These are phyloP conservation scores for Vinca minor DNA, from an alignment of 257 asterid species.

Conservation along the genomic window DNA sequence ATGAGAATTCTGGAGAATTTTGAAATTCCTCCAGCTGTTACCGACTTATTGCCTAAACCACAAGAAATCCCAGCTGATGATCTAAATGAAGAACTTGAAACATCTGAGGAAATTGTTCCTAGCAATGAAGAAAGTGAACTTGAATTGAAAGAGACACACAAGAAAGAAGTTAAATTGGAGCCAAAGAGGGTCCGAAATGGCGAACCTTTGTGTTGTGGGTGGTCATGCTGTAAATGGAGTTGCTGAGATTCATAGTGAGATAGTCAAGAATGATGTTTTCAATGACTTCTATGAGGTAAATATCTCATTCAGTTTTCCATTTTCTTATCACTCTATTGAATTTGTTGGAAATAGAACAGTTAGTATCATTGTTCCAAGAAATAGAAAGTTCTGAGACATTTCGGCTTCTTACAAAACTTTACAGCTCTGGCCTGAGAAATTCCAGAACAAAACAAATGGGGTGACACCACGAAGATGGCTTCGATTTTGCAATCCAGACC, in stretches of 20 bases:
- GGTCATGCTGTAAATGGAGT: constrained; percentile 92
- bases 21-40: constrained; percentile 53
- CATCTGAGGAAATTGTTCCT: constrained; percentile 16
- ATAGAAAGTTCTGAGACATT: constrained; percentile 14
- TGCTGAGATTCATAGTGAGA: constrained; percentile 81
- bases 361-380: constrained; percentile 1
- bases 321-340: background rate
- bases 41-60: constrained; percentile 28
- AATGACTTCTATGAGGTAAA: constrained; percentile 69
- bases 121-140: constrained; percentile 21
- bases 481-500: constrained; percentile 65
- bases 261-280: constrained; percentile 74
- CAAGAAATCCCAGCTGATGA: constrained; percentile 23
- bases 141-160: constrained; percentile 29
- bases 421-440: constrained; percentile 83
- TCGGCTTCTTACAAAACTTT: constrained; percentile 12
- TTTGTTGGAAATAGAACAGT: constrained; percentile 1
- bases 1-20: constrained; percentile 79
- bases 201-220: constrained; percentile 76
- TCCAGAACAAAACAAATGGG: constrained; percentile 43
- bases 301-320: background rate
- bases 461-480: constrained; percentile 86
- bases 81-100: constrained; percentile 23
- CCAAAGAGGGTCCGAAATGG: constrained; percentile 75
- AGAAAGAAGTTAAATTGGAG: constrained; percentile 25